Conservation (phyloP, 192 early-diverging fungal species). For the Thoreauomyces humboldtii region DNA sequence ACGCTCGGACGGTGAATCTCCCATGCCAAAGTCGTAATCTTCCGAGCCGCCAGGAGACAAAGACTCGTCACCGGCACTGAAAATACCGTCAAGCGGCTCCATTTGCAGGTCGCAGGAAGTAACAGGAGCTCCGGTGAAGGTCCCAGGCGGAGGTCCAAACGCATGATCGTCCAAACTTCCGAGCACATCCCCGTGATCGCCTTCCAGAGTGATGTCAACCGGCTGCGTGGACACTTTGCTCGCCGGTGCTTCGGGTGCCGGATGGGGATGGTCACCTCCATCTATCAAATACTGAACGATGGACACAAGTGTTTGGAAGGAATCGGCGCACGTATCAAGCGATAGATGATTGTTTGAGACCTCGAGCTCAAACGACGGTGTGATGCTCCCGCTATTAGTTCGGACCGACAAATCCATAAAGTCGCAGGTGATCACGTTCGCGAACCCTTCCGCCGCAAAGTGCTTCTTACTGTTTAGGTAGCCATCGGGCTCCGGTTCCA, state of each 20-base stretch:
- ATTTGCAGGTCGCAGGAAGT: conserved; percentile 9
- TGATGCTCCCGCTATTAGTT: conserved; percentile 31
- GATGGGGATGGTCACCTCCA: conserved; percentile 16
- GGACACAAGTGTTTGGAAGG: conserved; percentile 54
- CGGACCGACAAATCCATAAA: conserved; percentile 31
- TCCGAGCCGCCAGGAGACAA: conserved; percentile 16
- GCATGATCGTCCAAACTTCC: conserved; percentile 18
- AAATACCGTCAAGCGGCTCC: conserved; percentile 9
- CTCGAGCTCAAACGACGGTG: conserved; percentile 38
- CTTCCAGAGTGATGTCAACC: too few species aligned
- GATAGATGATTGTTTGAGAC: conserved; percentile 58
- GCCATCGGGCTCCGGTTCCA: conserved; percentile 17
- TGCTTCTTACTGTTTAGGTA: conserved; percentile 14
- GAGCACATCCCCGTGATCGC: neutral
- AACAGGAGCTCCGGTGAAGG: neutral
- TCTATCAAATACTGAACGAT: conserved; percentile 47
- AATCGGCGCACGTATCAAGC: conserved; percentile 68
- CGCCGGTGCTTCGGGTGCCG: too few species aligned
- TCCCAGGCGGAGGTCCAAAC: neutral
- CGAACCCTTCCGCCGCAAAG: conserved; percentile 41
- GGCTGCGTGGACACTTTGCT: too few species aligned
- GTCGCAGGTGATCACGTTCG: conserved; percentile 31
- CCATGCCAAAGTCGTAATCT: conserved; percentile 11
- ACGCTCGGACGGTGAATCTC: neutral
- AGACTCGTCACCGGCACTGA: conserved; percentile 1